phyloP scores from a whole-genome alignment of 768 basidiomycete genomes.

The Tubosaeta sp. region DNA sequence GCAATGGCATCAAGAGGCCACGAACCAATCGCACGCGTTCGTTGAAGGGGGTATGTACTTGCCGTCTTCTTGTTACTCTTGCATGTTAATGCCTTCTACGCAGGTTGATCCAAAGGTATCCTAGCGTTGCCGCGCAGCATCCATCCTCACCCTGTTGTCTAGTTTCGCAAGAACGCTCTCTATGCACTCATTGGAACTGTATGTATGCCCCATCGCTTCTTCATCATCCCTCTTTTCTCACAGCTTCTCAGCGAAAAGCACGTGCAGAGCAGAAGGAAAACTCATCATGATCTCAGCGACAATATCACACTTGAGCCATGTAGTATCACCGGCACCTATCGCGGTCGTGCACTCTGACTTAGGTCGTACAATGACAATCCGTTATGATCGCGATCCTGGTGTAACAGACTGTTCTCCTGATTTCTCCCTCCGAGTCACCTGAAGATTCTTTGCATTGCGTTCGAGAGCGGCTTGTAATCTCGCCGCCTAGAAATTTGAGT shows the following conservation, averaged over 20 bases:
- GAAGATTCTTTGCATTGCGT: slow-evolving; percentile 31
- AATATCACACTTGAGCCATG: slow-evolving; percentile 6
- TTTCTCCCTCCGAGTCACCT: slow-evolving; percentile 25
- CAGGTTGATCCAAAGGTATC: slow-evolving; percentile 81
- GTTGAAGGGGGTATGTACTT: slow-evolving; percentile 79
- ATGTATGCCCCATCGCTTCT: slow-evolving; percentile 35
- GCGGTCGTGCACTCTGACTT: slow-evolving; percentile 15
- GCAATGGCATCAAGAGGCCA: slow-evolving; percentile 93
- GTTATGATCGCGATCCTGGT: slow-evolving; percentile 13
- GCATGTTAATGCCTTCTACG: slow-evolving; percentile 1
- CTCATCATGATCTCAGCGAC: slow-evolving; percentile 31
- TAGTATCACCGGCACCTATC: slow-evolving; percentile 17
- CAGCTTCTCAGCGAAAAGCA: slow-evolving; percentile 53
- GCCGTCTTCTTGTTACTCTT: not conserved
- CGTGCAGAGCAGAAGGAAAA: slow-evolving; percentile 55
- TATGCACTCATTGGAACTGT: slow-evolving; percentile 74
- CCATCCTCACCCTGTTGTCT: slow-evolving; percentile 1
- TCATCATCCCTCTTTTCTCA: not conserved
- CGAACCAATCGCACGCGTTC: slow-evolving; percentile 70
- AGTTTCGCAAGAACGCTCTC: slow-evolving; percentile 85
- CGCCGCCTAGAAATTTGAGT: slow-evolving; percentile 45
- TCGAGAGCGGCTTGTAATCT: slow-evolving; percentile 66
- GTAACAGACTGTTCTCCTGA: slow-evolving; percentile 19
- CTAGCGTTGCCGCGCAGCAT: not conserved
- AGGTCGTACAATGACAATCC: slow-evolving; percentile 9